Base-by-base conservation (phyloP, 164 flowering plant species). In the Magnolia kwangsiensis region DNA sequence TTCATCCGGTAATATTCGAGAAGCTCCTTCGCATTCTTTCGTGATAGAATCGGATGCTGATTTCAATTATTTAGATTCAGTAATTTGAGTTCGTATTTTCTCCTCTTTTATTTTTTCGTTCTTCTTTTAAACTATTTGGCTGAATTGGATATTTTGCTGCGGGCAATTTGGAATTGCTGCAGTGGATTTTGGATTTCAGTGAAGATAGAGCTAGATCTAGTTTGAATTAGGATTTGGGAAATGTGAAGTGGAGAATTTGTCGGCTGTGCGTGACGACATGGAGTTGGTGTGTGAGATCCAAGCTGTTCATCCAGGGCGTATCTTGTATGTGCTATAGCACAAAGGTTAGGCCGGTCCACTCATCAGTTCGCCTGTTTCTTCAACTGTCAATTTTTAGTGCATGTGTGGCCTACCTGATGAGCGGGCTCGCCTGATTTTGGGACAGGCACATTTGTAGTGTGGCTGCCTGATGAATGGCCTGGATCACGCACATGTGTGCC, bases 1-100 rank as follows among this genome's bases (percentile, higher is more conserved):
- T 71, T 63, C 29, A 71, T 77, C 23, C 74, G 79, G 74, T 71
- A 77, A 18, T 37, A 7, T 37, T 37, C 45, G 7, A 37, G 45
- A 37, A 37, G 45, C 45, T 37, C 11, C 20, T 51, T 23, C 14
- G n/a, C 11, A 9, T 29, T 8, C 45, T 67, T 3, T 50, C 45
- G 10, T 65, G 74, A 14, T 37, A 37, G 45, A 37, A 37, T 37
- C 45, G 45, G 45, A 37, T 37, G 45, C 45, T 37, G 45, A 37
- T 37, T 37, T 37, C 45, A 5, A 37, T 37, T 37, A 5, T 37
- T 37, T 37, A 3, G 45, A 37, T 37, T 37, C 29, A 27, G 29
- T 27, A 27, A 27, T 27, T n/a, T 64, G 7, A 23, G 4, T 18
- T 31, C 27, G 10, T 50, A 8, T 71, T 8, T 50, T 50, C n/a